Conservation (phyloP, 2,329 filamentous ascomycete genomes). For the Verticillium klebahnii region DNA sequence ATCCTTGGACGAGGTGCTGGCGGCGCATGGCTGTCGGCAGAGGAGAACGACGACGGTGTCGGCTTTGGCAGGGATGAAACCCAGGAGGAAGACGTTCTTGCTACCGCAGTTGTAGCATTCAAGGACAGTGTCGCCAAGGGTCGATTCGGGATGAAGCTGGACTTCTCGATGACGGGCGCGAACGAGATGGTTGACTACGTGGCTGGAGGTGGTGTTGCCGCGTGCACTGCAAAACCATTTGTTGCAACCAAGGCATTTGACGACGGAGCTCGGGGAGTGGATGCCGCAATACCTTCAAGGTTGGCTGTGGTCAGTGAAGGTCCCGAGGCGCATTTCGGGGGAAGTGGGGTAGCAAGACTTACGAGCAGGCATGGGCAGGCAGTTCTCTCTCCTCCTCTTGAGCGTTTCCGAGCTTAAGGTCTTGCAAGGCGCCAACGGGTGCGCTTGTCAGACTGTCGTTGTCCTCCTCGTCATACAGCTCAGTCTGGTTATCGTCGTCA, state of each 20-base stretch:
- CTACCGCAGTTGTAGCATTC: constrained; percentile 99
- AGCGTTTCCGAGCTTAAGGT: constrained; percentile 47
- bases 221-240: constrained; percentile 99
- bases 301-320: neutral
- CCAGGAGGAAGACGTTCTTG: constrained; percentile 97
- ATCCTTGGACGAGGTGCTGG: constrained; percentile 92
- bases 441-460: constrained; percentile 72
- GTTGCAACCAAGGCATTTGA: constrained; percentile 91
- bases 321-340: neutral
- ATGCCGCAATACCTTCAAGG: constrained; percentile 82
- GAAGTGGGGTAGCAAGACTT: constrained; percentile 37
- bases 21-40: constrained; percentile 92
- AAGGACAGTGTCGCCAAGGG: constrained; percentile 89
- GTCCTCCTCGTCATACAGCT: constrained; percentile 80
- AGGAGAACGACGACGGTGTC: constrained; percentile 96
- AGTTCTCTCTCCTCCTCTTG: constrained; percentile 84
- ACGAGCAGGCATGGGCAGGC: constrained; percentile 93
- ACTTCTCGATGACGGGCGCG: constrained; percentile 98
- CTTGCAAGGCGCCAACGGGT: constrained; percentile 70
- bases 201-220: constrained; percentile 92
- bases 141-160: constrained; percentile 87
- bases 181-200: constrained; percentile 97
- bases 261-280: constrained; percentile 89
- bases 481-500: constrained; percentile 86
- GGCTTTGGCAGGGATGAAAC: constrained; percentile 97